Evolutionary conservation across 345 rosid species (phyloP), one percentile per base, ranked within the genome.

Genomic region (Arabis hirsuta): DNA sequence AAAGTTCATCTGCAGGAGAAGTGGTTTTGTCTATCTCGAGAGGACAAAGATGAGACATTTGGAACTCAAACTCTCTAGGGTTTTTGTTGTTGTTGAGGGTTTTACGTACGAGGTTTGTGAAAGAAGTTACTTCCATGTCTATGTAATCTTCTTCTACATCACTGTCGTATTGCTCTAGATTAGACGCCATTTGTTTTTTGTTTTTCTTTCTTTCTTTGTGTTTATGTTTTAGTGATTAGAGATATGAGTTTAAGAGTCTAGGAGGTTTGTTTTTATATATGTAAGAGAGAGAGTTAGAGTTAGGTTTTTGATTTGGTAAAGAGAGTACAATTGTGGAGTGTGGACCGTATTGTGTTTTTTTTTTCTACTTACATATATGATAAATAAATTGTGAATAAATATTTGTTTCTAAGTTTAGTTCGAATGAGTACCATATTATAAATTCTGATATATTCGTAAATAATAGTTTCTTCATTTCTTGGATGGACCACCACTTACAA

Each of bases 1-100:
- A 95, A 48, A 95, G 98, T 58, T 92, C 94, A 52, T 95, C 99
- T 2, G 99, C 99, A 0, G 96, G 96, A 20, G 91, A 92, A 69
- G 89, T 73, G 19, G 85, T 78, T 3, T 78, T 64, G 38, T 83
- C 86, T 72, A 29, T 83, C 29, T 82, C 88, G 6, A 54, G 58
- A 55, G 82, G 45, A 66, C 74, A 24, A 46, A 89, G 81, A 75
- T 75, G 79, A 74, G 89, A 81, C 97, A 86, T 89, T 69, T 90
- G 93, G 71, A 95, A 95, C 82, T 95, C 98, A 8, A 95, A 95
- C 79, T 95, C 97, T 73, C 86, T 73, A 19, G 84, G 77, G 55
- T 77, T 69, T 41, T 67, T 66, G 81, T 79, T 36, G 90, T 78
- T 34, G 51, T 45, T 27, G 27, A 65, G 55, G 83, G 82, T 57